Base-by-base conservation (phyloP, 1,284 basidiomycete species). In the Cryptococcus sp. region DNA sequence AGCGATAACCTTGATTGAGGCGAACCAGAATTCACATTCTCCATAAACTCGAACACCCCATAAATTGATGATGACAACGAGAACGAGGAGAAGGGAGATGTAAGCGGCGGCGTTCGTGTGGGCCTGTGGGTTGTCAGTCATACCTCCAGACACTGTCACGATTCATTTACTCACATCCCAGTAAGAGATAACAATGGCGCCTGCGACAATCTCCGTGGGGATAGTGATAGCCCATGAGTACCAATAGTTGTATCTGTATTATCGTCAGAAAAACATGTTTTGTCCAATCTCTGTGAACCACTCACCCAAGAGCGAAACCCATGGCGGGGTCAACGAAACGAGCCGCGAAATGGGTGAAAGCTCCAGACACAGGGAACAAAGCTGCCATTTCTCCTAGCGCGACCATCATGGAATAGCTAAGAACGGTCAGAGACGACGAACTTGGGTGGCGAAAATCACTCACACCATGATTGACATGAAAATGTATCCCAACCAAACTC, bases 311-410 rank as follows among this genome's bases (percentile, higher is more conserved):
- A 33, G 53, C 53, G 56, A 80, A 80, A n/a, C 79, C 79, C 8
- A 82, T 61, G 6, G 78, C 74, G 5, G 80, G 79, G 57, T 82
- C 79, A 53, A 82, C 77, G 66, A 83, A 83, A 13, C 82, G 78
- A 14, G 71, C 58, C 4, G 70, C 66, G 49, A 74, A 76, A 57
- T 76, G 73, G 8, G 74, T 74, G 65, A 77, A 76, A 30, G 64
- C 71, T 33, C 76, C 76, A 3, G 74, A 55, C 15, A 74, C 67
- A 3, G 76, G 74, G 59, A 62, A 71, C 31, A 77, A 59, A 10
- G 78, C 74, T 5, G 76, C 77, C 74, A 80, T 77, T 63, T 80
- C 79, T 46, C 76, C 77, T 3, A 77, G 61, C 2, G 73, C 73
- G 2, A 76, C 71, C 72, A 76, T 76, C 70, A 76, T 73, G 4